phyloP scores from a whole-genome alignment of 2,329 filamentous ascomycete species.

The Aspergillus japonicus region DNA sequence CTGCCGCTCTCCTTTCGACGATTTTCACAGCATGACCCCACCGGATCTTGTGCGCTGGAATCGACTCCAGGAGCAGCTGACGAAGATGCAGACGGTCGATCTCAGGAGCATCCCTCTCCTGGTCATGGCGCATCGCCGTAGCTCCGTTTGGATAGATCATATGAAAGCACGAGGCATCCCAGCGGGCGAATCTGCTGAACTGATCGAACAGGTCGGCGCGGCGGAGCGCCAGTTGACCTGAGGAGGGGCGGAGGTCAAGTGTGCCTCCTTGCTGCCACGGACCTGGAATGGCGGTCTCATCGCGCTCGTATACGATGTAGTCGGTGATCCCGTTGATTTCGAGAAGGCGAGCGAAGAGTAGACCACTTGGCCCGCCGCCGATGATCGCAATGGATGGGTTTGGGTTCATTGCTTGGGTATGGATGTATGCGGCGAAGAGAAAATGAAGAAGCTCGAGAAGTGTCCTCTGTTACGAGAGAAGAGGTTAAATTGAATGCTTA shows the following conservation, averaged over 20 bases:
- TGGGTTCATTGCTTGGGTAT: too few species aligned
- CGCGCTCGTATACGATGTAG: constrained; percentile 23
- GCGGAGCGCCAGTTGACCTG: constrained; percentile 23
- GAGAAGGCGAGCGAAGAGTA: constrained; percentile 21
- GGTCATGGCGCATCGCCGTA: constrained; percentile 10
- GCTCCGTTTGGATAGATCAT: background rate
- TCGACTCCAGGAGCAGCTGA: constrained; percentile 36
- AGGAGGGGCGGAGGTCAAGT: constrained; percentile 20
- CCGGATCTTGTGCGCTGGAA: constrained; percentile 33
- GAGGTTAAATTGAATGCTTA: too few species aligned
- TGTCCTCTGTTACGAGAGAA: too few species aligned
- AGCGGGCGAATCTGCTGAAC: constrained; percentile 20
- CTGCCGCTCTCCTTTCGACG: background rate
- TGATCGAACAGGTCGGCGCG: constrained; percentile 24
- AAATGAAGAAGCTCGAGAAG: too few species aligned
- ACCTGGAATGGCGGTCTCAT: constrained; percentile 6
- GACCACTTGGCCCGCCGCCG: constrained; percentile 21
- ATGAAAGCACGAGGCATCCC: constrained; percentile 13
- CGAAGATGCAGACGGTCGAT: constrained; percentile 43
- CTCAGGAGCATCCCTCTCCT: constrained; percentile 37
- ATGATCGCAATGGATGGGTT: constrained; percentile 18
- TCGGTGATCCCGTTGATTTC: constrained; percentile 14
- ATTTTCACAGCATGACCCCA: constrained; percentile 29
- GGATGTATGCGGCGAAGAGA: too few species aligned
- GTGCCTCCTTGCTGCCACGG: constrained; percentile 21